Conservation (phyloP, 495 filamentous ascomycete species). For the Coniosporium apollinis region DNA sequence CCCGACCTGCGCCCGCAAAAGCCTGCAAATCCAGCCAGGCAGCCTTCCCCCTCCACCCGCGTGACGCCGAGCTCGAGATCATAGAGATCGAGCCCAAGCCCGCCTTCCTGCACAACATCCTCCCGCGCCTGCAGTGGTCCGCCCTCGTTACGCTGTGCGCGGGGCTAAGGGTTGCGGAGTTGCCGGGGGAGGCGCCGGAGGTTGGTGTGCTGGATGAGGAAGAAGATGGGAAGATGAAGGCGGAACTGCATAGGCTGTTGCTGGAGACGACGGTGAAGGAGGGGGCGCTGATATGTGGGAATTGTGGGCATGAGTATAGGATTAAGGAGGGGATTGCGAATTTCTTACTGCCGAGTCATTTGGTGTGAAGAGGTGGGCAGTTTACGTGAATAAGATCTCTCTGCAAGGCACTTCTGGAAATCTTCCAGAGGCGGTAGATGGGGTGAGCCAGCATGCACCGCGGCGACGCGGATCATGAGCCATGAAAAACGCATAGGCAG, state of each 20-base stretch:
- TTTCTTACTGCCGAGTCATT: conserved; percentile 82
- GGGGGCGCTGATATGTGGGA: conserved; percentile 77
- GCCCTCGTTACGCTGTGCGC: no score
- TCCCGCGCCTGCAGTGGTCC: conserved; percentile 79
- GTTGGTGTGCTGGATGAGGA: conserved; percentile 14
- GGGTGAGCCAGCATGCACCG: no score
- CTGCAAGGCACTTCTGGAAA: no score
- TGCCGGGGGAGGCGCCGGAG: conserved; percentile 46
- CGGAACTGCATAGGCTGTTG: conserved; percentile 69
- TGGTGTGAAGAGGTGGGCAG: no score
- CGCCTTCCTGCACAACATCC: conserved; percentile 59
- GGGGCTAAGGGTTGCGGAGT: no score
- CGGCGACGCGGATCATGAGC: no score
- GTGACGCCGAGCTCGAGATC: conserved; percentile 73
- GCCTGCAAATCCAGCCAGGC: conserved; percentile 61
- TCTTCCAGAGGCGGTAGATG: no score
- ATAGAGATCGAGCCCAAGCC: conserved; percentile 67
- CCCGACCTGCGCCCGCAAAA: conserved; percentile 87
- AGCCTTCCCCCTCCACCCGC: conserved; percentile 81
- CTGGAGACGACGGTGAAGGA: conserved; percentile 79
- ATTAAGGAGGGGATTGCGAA: conserved; percentile 93
- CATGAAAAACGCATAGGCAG: no score
- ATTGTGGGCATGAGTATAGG: conserved; percentile 82
- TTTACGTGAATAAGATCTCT: no score
- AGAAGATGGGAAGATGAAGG: conserved; percentile 36